Evolutionary conservation across 495 filamentous ascomycete species (phyloP), one percentile per base, ranked within the genome.

Genomic region (Rusavskia elegans): DNA sequence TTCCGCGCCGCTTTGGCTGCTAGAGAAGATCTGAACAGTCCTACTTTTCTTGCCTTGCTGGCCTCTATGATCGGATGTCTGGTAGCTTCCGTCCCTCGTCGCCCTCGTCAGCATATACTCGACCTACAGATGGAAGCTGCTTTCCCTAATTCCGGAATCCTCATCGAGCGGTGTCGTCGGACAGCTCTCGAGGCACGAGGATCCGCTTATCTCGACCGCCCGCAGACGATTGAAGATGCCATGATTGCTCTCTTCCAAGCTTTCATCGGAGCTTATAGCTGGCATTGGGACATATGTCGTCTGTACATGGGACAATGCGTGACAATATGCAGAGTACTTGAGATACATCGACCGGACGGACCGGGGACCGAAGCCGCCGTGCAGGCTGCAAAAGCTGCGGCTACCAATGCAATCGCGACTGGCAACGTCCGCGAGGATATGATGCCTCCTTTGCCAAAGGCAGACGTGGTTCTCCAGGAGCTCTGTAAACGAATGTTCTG

Each of bases 161-260:
- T 95, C 56, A 79, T 90, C 10, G 79, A 85, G 30, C 70, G 79
- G 39, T 95, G 87, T 58, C 81, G 84, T 49, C 71, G 79, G 30
- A 70, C 92, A 27, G 83, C 83, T 8, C 70, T 84, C 5, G 73
- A 84, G 53, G 84, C 86, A 7, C 73, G 86, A 44, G 86, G 87
- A 5, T 57, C 73, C 1, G 74, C 73, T 9, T 90, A 89, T 59
- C 74, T 83, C 40, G 72, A 81, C 57, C 74, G 77, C 14, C 76
- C 75, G 16, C 70, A 85, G 32, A 84, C 74, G 2, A 75, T 92
- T 1, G 83, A 92, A 54, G 87, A 93, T 65, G 86, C 86, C 0
- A 80, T 80, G 0, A 86, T 83, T n/a, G 92, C 86, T 65, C 93
- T 89, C 59, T 84, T 90, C 56, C 65, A 92, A 13, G 85, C 74